Evolutionary conservation across 139 green algal species (phyloP), one percentile per base, ranked within the genome.

Genomic region (Coccomyxa sp.): DNA sequence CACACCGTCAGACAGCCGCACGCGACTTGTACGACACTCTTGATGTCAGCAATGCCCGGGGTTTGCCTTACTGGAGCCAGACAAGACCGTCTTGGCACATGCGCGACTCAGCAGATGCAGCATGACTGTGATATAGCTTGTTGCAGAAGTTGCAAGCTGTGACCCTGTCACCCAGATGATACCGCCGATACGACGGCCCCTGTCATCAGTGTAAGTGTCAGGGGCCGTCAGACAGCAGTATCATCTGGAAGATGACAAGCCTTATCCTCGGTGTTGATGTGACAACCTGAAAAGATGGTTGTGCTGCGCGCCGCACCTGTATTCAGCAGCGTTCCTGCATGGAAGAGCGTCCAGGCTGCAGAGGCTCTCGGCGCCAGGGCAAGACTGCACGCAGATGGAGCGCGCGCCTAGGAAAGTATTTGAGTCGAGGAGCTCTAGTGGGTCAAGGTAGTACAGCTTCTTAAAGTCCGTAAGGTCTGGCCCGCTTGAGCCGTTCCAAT

Each of bases 401-500:
- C 88, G 91, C 8, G 89, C 91, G 35, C 86, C 90, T 6, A 73
- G 39, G 27, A 91, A 81, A 68, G 83, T 89, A 39, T 33, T 70
- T 0, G 83, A 24, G 12, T 82, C 82, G 8, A 95, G 81, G 39
- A 93, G 73, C 39, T 92, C 82, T 54, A 95, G 70, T 1, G 90
- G 82, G 54, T 95, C 89, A 8, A 93, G 74, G 69, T 90, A 94
- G 76, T 94, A 93, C 31, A 94, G 54, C 81, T 94, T 95, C 22
- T 84, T 88, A 14, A 73, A 50, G 41, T 83, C 54, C 0, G 68
- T 82, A 0, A 94, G 79, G 77, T 93, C 88, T 37, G 86, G 81
- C 10, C 55, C 81, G 29, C 35, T 36, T 36, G 75, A 86, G 1
- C 35, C 55, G 68, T 88, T 82, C 77, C 83, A 85, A 0, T 77